Evolutionary conservation across 768 basidiomycete genomes (phyloP), one percentile per base, ranked within the genome.

Genomic region (Pleurotus ostreatus): DNA sequence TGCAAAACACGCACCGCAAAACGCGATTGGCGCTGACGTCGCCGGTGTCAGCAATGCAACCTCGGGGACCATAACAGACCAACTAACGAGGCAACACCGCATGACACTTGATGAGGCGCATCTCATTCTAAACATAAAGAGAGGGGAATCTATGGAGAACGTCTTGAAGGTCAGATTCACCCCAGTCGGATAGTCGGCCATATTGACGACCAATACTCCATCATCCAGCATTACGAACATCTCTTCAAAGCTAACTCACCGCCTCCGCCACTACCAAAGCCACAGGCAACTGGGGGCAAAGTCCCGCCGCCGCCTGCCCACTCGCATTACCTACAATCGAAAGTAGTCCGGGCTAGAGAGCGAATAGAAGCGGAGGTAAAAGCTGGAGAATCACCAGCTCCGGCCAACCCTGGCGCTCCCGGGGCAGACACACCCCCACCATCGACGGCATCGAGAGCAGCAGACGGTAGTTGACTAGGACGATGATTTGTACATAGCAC

Each of bases 41-140:
- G 84, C 83, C 12, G 92, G 92, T 40, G 81, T 91, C 15, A 83
- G 85, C 40, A 75, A 87, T 49, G 89, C 91, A 15, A 89, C 76
- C 11, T 85, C 89, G 12, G 80, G 80, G n/a, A 90, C 89, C 22
- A 61, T 77, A 6, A 90, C 89, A 9, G 92, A 94, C 78, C 84
- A 81, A 65, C 74, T 97, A 39, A 93, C 92, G 52, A 82, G 88
- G 61, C 83, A 90, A 60, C 85, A 94, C 65, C 85, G 88, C 49
- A 95, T 99, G 94, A 94, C 93, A 5, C 64, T 96, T 62, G 95
- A 98, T 62, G 97, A 99, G 74, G 97, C 96, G 16, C 88, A 87
- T 64, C 74, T 97, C 57, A 94, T 99, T 65, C 74, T 99, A 59
- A 98, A 99, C 69, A 74, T 83, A 18, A 95, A 93, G 70, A 82